Conservation (phyloP, 495 filamentous ascomycete genomes). For the Aspergillus coremiiformis region DNA sequence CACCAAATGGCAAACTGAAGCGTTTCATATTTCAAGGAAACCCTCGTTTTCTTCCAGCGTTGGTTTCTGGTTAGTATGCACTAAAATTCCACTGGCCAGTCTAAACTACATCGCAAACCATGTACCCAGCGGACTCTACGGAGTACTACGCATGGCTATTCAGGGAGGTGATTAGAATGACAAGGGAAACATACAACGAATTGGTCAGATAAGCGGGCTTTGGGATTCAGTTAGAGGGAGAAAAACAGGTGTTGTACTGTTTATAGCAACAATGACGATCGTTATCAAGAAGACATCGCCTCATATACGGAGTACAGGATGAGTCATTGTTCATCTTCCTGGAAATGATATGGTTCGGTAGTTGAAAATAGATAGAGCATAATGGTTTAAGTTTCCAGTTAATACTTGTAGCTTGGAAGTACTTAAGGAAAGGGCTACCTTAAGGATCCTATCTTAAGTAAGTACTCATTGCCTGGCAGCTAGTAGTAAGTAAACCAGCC, state of each 20-base stretch:
- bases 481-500: neutral
- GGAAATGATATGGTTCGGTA: neutral
- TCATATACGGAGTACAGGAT: neutral
- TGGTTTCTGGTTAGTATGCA: neutral
- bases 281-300: neutral
- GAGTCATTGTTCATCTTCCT: neutral
- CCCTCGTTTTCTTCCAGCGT: neutral
- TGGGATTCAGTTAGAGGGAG: neutral
- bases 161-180: neutral
- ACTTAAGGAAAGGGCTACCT: too few relatives aligned
- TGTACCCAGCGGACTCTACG: neutral
- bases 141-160: neutral
- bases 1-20: slow-evolving; percentile 12
- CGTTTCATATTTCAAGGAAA: slow-evolving; percentile 7
- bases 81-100: neutral
- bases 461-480: too few relatives aligned
- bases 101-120: neutral
- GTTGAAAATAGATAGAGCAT: neutral
- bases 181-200: neutral
- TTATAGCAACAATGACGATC: neutral
- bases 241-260: neutral
- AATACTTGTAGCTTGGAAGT: too few relatives aligned
- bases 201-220: neutral
- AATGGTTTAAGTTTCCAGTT: neutral
- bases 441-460: too few relatives aligned